Conservation (phyloP, 2,329 filamentous ascomycete genomes). For the Raffaelea arxii region DNA sequence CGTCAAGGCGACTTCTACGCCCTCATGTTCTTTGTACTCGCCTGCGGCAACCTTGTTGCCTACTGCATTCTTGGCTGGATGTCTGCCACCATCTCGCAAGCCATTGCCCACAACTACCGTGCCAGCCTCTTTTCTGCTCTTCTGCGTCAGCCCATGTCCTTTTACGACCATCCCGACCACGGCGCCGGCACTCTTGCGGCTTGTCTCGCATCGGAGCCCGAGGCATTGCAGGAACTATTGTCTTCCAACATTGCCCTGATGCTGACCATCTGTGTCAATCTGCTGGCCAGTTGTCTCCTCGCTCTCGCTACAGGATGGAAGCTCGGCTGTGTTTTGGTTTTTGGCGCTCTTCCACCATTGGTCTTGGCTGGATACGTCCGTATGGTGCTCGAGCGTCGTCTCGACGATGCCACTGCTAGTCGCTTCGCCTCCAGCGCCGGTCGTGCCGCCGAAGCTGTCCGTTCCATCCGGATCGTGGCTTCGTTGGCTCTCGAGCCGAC, state of each 20-base stretch:
- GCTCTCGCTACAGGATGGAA: conserved; percentile 39
- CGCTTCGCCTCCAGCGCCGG: conserved; percentile 37
- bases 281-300: conserved; percentile 34
- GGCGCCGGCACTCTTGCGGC: conserved; percentile 29
- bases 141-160: conserved; percentile 43
- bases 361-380: conserved; percentile 35
- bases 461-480: conserved; percentile 38
- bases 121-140: conserved; percentile 38
- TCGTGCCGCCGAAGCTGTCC: conserved; percentile 31
- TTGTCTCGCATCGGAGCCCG: conserved; percentile 27
- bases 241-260: conserved; percentile 38
- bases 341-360: conserved; percentile 31
- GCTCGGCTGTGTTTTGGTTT: conserved; percentile 35
- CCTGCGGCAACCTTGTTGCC: conserved; percentile 16
- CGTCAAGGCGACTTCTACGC: conserved; percentile 38
- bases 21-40: conserved; percentile 47
- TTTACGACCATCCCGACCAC: conserved; percentile 29
- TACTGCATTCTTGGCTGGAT: conserved; percentile 30
- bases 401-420: conserved; percentile 32
- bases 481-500: conserved; percentile 36
- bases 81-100: conserved; percentile 22
- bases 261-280: conserved; percentile 33
- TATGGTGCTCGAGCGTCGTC: conserved; percentile 36
- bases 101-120: conserved; percentile 25
- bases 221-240: conserved; percentile 40